Conservation (phyloP, 2,329 filamentous ascomycete species). For the Cylindrodendrum hubeiense region DNA sequence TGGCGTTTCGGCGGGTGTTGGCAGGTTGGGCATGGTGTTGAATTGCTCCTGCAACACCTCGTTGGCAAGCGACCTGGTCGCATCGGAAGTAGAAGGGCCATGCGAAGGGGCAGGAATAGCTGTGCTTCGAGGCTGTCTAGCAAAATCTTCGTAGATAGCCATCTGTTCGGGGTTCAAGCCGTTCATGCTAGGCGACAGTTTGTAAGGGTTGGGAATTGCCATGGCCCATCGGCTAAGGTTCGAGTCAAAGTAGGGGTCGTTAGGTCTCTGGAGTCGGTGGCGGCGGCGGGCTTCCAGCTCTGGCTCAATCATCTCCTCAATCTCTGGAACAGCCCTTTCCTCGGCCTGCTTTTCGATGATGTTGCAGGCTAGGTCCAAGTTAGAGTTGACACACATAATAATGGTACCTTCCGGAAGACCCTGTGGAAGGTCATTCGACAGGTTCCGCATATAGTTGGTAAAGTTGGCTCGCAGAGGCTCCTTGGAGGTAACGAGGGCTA, state of each 20-base stretch:
- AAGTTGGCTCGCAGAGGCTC: constrained; percentile 97
- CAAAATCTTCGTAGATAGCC: constrained; percentile 97
- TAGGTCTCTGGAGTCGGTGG: constrained; percentile 80
- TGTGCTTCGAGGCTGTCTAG: constrained; percentile 80
- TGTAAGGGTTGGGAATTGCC: constrained; percentile 94
- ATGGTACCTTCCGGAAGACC: constrained; percentile 94
- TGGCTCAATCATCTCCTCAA: constrained; percentile 90
- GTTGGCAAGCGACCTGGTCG: constrained; percentile 71
- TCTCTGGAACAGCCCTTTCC: constrained; percentile 91
- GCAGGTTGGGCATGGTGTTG: constrained; percentile 65
- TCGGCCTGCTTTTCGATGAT: constrained; percentile 97
- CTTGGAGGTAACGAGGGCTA: constrained; percentile 98
- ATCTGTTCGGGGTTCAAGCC: constrained; percentile 93
- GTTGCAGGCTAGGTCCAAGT: constrained; percentile 91
- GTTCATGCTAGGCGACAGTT: constrained; percentile 75
- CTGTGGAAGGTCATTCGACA: constrained; percentile 78
- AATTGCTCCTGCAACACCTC: constrained; percentile 75
- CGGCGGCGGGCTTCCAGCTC: constrained; percentile 83
- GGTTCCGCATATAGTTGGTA: constrained; percentile 89
- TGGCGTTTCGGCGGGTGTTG: constrained; percentile 71
- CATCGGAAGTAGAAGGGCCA: constrained; percentile 69
- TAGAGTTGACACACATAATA: constrained; percentile 98
- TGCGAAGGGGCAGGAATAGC: constrained; percentile 67
- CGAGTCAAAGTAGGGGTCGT: constrained; percentile 86
- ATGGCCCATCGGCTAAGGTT: constrained; percentile 90